Conservation (phyloP, 2,329 filamentous ascomycete species). For the Aspergillus chevalieri region DNA sequence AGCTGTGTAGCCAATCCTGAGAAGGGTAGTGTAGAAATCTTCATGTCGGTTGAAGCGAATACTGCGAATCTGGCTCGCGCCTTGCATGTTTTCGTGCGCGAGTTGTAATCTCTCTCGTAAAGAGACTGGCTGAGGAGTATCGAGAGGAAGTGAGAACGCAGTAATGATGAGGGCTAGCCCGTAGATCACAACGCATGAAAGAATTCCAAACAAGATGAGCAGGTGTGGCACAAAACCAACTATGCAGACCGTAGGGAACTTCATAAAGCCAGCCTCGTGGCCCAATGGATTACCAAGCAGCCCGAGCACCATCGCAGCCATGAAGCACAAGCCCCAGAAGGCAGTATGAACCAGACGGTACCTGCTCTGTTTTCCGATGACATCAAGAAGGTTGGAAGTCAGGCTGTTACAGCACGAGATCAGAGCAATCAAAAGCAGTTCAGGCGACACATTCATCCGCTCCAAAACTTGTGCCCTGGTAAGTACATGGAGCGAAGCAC, state of each 20-base stretch:
- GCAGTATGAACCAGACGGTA: slow-evolving; percentile 81
- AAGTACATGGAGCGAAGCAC: slow-evolving; percentile 33
- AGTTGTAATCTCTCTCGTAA: slow-evolving; percentile 57
- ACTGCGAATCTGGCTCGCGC: slow-evolving; percentile 75
- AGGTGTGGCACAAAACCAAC: slow-evolving; percentile 92
- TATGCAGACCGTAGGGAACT: slow-evolving; percentile 90
- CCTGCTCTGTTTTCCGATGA: slow-evolving; percentile 70
- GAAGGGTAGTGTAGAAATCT: slow-evolving; percentile 88
- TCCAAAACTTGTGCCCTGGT: slow-evolving; percentile 57
- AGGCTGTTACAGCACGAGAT: slow-evolving; percentile 87
- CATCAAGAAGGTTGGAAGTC: slow-evolving; percentile 73
- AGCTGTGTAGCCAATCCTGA: slow-evolving; percentile 79
- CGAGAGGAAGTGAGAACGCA: slow-evolving; percentile 58
- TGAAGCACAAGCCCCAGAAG: slow-evolving; percentile 86
- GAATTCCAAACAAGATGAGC: slow-evolving; percentile 74
- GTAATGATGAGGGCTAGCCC: slow-evolving; percentile 68
- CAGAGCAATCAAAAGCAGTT: slow-evolving; percentile 78
- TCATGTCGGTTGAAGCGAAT: slow-evolving; percentile 78
- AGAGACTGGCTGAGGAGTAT: slow-evolving; percentile 39
- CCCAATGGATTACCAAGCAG: slow-evolving; percentile 48
- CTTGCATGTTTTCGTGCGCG: slow-evolving; percentile 86
- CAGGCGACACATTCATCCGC: slow-evolving; percentile 79
- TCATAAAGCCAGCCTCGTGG: slow-evolving; percentile 57
- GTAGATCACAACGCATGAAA: slow-evolving; percentile 72
- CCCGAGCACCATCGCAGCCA: slow-evolving; percentile 76